Evolutionary conservation across 1,284 basidiomycete genomes (phyloP), one percentile per base, ranked within the genome.

Genomic region (Singerocomus rubriflavus): DNA sequence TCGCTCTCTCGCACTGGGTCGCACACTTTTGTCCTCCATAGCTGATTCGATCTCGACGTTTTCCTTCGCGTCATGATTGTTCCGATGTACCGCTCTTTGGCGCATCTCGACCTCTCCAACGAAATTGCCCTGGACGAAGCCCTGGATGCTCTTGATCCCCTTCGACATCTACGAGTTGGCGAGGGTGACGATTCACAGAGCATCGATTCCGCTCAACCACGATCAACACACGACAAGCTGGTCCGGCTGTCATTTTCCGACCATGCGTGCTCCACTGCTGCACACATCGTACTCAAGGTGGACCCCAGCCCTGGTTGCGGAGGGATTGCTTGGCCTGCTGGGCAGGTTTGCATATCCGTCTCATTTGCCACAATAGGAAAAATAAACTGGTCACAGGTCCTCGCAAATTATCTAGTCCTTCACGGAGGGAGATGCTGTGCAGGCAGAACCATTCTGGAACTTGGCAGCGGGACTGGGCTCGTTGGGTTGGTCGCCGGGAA

Each of bases 241-340:
- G 69, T 81, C 53, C 67, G 68, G 11, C 69, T 85, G 41, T 68
- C 73, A 9, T 81, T 84, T 59, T 60, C 70, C 16, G 46, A 46
- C 39, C 44, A 51, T n/a, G 57, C 55, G 5, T 46, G 58, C 47
- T 60, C 65, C 39, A 54, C 58, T 27, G 57, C 62, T 26, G 61
- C 82, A 55, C 60, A 68, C 2, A 70, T 86, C 52, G 66, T 65
- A 39, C 76, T 92, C 38, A 70, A 73, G 31, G 78, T 93, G 3
- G 91, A 94, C 64, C 84, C 91, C 29, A 79, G 82, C 36, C 88
- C 86, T 21, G 93, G 93, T 3, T 97, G 94, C 66, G 93, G 93
- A 13, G 93, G 93, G 0, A 81, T 93, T 42, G 85, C 92, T 11
- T 97, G 93, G 93, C 92, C 91, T 5, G 89, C 93, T 12, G 93